These are phyloP conservation scores for Neurospora sp. DNA, from an alignment of 495 filamentous ascomycete species.

Conservation along the genomic window DNA sequence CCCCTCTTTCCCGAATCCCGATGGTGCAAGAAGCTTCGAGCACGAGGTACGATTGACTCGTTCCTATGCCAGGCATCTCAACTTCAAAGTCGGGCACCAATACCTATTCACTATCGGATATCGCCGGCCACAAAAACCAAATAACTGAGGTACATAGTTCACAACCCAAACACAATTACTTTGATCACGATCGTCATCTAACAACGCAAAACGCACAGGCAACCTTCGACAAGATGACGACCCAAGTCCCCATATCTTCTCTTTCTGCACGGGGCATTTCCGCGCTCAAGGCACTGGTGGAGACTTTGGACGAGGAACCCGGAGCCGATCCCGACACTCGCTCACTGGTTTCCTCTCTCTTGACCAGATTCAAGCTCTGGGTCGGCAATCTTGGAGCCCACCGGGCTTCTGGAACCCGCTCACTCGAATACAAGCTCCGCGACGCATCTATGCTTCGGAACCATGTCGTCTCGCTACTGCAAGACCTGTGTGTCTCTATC, in stretches of 20 bases:
- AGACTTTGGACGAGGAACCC: background rate
- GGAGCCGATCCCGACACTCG: background rate
- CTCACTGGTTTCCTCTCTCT: background rate
- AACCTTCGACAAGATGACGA: background rate
- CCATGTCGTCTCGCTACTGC: slow-evolving; percentile 2
- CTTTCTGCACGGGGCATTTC: background rate
- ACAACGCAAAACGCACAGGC: background rate
- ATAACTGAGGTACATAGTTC: background rate
- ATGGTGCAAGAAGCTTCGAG: background rate
- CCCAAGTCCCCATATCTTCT: background rate
- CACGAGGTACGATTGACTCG: background rate
- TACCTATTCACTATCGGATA: background rate
- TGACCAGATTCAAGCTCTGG: slow-evolving; percentile 3
- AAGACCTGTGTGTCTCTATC: background rate
- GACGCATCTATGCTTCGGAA: slow-evolving; percentile 9
- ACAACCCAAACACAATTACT: background rate
- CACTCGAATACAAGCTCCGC: slow-evolving; percentile 4
- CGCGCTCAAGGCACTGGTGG: background rate
- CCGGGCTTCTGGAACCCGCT: slow-evolving; percentile 2
- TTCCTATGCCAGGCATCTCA: background rate
- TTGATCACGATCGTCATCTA: background rate
- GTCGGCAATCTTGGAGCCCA: slow-evolving; percentile 3
- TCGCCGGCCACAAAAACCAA: background rate
- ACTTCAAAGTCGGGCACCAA: background rate
- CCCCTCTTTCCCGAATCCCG: background rate